These are phyloP conservation scores for Cordyceps pruinosa DNA, from an alignment of 2,329 filamentous ascomycete genomes.

Conservation along the genomic window DNA sequence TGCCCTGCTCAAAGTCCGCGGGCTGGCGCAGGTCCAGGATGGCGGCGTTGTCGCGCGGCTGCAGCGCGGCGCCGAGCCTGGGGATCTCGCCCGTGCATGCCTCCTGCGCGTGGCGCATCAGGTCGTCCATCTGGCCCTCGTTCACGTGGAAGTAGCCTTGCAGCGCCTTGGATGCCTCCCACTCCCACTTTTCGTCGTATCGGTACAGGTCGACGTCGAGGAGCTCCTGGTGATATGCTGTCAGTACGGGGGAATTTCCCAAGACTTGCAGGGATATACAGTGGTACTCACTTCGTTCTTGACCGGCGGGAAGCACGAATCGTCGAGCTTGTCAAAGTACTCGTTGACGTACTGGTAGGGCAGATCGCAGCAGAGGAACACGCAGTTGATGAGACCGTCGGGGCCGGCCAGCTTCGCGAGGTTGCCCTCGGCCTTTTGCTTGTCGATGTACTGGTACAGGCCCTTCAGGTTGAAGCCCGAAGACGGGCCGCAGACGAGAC, in stretches of 20 bases:
- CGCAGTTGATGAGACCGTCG: constrained; percentile 42
- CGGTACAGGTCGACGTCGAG: constrained; percentile 41
- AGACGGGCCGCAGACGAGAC: constrained; percentile 53
- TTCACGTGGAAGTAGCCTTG: constrained; percentile 23
- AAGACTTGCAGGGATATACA: too few relatives aligned
- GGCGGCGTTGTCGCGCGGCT: constrained; percentile 21
- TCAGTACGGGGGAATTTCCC: constrained; percentile 11
- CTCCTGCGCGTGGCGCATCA: constrained; percentile 10
- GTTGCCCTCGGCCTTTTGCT: constrained; percentile 37
- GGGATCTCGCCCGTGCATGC: neutral
- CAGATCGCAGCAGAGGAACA: constrained; percentile 56
- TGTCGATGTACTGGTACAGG: constrained; percentile 42
- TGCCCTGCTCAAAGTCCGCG: constrained; percentile 34
- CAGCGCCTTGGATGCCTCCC: constrained; percentile 31
- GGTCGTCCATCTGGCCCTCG: constrained; percentile 10
- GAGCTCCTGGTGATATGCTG: constrained; percentile 29
- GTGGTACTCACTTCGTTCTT: constrained; percentile 29
- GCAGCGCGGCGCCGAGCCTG: constrained; percentile 10
- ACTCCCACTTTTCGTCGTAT: constrained; percentile 49
- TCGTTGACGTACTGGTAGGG: constrained; percentile 57
- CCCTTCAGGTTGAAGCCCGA: constrained; percentile 53
- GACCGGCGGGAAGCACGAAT: constrained; percentile 42
- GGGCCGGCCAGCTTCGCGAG: constrained; percentile 36
- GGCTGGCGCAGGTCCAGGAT: constrained; percentile 39
- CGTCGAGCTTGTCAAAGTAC: constrained; percentile 50